These are phyloP conservation scores for Lithocarpus polystachyus DNA, from an alignment of 306 rosid genomes.

Conservation along the genomic window DNA sequence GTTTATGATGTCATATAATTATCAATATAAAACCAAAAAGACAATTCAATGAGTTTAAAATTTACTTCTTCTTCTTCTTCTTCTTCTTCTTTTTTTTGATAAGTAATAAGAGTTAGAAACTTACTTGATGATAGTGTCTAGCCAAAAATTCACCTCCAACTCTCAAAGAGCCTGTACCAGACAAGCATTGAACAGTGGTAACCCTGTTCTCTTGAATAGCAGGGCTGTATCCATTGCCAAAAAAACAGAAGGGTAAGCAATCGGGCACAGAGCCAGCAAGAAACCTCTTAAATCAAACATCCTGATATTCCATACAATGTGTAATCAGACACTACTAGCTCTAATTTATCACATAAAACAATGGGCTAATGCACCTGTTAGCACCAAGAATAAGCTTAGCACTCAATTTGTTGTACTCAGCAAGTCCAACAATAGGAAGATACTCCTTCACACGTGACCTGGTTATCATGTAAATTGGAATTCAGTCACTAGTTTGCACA, in stretches of 20 bases:
- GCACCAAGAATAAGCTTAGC: slow-evolving; percentile 94
- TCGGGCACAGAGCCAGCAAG: not conserved
- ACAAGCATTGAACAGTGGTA: slow-evolving; percentile 86
- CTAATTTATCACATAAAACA: not conserved
- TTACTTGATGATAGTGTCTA: slow-evolving; percentile 87
- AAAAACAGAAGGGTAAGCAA: slow-evolving; percentile 4
- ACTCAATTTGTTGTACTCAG: slow-evolving; percentile 84
- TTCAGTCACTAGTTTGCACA: slow-evolving; percentile 8
- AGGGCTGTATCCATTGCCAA: slow-evolving; percentile 54
- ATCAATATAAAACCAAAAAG: not conserved
- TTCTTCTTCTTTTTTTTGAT: too few species aligned
- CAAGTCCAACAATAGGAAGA: slow-evolving; percentile 82
- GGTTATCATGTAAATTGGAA: slow-evolving; percentile 20
- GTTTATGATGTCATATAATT: not conserved
- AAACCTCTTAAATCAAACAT: not conserved
- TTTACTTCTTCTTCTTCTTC: slow-evolving; percentile 52
- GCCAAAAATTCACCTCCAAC: slow-evolving; percentile 98
- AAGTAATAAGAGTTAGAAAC: slow-evolving; percentile 18
- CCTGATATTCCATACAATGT: too few species aligned
- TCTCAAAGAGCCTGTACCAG: slow-evolving; percentile 97
- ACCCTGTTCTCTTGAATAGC: slow-evolving; percentile 82
- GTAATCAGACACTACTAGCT: not conserved
- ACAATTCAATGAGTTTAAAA: slow-evolving; percentile 15
- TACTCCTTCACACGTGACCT: slow-evolving; percentile 91
- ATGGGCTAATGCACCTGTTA: slow-evolving; percentile 55